These are phyloP conservation scores for Penicillium aurantiogriseum DNA, from an alignment of 2,329 filamentous ascomycete genomes.

Conservation along the genomic window DNA sequence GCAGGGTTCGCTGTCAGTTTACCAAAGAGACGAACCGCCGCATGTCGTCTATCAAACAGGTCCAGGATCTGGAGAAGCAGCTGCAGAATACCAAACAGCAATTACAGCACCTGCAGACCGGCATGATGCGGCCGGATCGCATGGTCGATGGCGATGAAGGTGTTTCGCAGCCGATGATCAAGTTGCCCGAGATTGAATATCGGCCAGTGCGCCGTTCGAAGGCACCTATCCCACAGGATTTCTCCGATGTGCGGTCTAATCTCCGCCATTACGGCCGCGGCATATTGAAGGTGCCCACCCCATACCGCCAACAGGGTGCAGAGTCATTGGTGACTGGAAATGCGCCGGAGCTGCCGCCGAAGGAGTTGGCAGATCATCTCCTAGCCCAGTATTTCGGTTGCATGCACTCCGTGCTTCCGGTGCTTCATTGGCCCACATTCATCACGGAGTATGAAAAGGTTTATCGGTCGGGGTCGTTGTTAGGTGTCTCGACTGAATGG, in stretches of 20 bases:
- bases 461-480: slow-evolving; percentile 64
- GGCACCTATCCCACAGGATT: slow-evolving; percentile 63
- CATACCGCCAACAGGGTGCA: slow-evolving; percentile 57
- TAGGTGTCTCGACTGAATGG: slow-evolving; percentile 66
- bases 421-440: slow-evolving; percentile 86
- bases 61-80: slow-evolving; percentile 94
- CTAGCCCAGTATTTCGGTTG: slow-evolving; percentile 73
- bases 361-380: slow-evolving; percentile 67
- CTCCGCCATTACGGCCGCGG: slow-evolving; percentile 72
- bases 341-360: slow-evolving; percentile 67
- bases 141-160: slow-evolving; percentile 45
- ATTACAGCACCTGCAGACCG: slow-evolving; percentile 69
- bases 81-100: slow-evolving; percentile 76
- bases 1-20: slow-evolving; percentile 96
- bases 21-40: slow-evolving; percentile 97
- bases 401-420: slow-evolving; percentile 76
- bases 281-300: slow-evolving; percentile 74
- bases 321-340: slow-evolving; percentile 53
- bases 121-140: slow-evolving; percentile 54
- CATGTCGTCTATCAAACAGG: slow-evolving; percentile 99
- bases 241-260: slow-evolving; percentile 69
- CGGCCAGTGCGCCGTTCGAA: slow-evolving; percentile 64
- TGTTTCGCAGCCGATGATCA: slow-evolving; percentile 48
- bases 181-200: slow-evolving; percentile 64
- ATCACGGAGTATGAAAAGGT: slow-evolving; percentile 71